phyloP scores from a whole-genome alignment of 108 stramenopile species.

The Skeletonema grethae region DNA sequence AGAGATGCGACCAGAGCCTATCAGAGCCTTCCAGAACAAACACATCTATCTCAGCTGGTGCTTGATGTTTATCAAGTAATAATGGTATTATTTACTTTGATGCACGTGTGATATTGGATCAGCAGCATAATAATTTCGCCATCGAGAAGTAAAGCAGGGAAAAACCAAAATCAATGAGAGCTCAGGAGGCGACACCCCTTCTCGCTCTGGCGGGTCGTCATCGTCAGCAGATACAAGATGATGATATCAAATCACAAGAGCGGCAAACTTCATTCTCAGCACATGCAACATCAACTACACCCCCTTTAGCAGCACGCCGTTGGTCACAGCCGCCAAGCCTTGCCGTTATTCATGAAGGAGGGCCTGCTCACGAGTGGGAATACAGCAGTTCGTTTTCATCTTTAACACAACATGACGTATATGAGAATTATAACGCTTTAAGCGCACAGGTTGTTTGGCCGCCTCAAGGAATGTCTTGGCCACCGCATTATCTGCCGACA shows the following conservation, averaged over 20 bases:
- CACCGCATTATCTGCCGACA: not conserved
- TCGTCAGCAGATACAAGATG: not conserved
- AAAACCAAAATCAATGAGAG: not conserved
- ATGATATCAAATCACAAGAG: not conserved
- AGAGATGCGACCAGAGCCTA: no score
- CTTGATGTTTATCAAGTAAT: no score
- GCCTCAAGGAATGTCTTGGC: not conserved
- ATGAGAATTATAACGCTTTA: constrained; percentile 15
- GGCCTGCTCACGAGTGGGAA: not conserved
- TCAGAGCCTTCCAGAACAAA: no score
- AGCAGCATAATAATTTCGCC: no score
- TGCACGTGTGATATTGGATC: no score
- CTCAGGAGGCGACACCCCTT: constrained; percentile 1
- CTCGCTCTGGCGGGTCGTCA: not conserved
- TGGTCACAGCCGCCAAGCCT: constrained; percentile 7
- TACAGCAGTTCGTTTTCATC: not conserved
- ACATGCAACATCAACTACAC: not conserved
- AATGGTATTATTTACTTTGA: no score
- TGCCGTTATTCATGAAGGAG: constrained; percentile 12
- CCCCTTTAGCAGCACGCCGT: not conserved
- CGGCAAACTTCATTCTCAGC: not conserved
- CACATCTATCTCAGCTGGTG: no score
- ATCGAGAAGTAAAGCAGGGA: not conserved
- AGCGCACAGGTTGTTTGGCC: constrained; percentile 14
- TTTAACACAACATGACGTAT: not conserved